Conservation (phyloP, 2,329 filamentous ascomycete genomes). For the Arthrobotrys pseudoclavata region DNA sequence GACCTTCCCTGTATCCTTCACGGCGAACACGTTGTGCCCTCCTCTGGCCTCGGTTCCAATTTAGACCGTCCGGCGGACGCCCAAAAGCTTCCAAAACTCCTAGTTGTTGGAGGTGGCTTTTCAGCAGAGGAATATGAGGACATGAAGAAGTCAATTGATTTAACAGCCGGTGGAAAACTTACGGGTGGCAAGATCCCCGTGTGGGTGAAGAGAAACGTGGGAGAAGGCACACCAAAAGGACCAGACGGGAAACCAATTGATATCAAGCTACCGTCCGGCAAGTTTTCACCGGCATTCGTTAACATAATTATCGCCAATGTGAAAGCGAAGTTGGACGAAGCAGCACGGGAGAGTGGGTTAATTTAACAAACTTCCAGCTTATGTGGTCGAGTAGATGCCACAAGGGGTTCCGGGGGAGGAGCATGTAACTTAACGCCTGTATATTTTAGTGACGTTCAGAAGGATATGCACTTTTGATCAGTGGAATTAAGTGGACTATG, state of each 20-base stretch:
- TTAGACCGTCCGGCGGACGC: constrained; percentile 36
- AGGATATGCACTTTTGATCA: background rate
- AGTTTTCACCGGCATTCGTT: constrained; percentile 26
- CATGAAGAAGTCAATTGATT: constrained; percentile 47
- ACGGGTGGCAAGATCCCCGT: constrained; percentile 30
- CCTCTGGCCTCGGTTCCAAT: constrained; percentile 43
- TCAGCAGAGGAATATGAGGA: constrained; percentile 42
- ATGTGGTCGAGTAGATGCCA: background rate
- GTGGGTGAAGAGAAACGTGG: constrained; percentile 38
- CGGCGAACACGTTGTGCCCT: constrained; percentile 34
- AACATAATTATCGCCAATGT: constrained; percentile 17
- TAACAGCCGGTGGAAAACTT: constrained; percentile 39
- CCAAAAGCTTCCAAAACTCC: constrained; percentile 40
- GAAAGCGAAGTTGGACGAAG: constrained; percentile 33
- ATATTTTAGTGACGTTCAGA: background rate
- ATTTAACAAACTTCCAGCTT: constrained; percentile 6
- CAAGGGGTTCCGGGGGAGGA: background rate
- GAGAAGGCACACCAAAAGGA: background rate
- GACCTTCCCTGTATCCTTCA: constrained; percentile 44
- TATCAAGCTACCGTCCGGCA: constrained; percentile 30
- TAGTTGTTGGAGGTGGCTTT: constrained; percentile 45
- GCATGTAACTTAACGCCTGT: background rate
- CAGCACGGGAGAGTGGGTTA: constrained; percentile 31
- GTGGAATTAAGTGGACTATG: background rate
- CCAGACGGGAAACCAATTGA: constrained; percentile 18